Base-by-base conservation (phyloP, 805 yeast genomes). In the Myxozyma mucilagina region DNA sequence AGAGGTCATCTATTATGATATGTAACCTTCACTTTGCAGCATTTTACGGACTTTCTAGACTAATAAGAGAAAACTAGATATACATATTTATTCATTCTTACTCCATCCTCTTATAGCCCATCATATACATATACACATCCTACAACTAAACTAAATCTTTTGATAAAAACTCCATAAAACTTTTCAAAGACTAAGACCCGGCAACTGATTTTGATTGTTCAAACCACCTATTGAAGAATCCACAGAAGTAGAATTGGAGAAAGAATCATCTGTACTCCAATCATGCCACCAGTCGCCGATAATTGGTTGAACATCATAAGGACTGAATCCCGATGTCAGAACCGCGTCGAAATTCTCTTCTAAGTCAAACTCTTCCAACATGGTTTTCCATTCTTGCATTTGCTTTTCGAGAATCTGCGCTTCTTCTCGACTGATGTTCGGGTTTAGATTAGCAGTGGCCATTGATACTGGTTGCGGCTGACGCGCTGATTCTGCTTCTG, bases 221-320 rank as follows among this genome's bases (percentile, higher is more conserved):
- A 24, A 24, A 24, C 29, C 4, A 24, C 29, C 29, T 24, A 24
- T 24, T 24, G 29, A 24, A 24, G 29, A 24, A 2, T 38, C 16
- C 3, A 38, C 13, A 38, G 41, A 3, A n/a, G 16, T 45, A 4
- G 43, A 51, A 14, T 52, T 53, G 8, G 20, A 9, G 31, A 47
- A 7, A 16, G 54, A 49, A 5, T 59, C 59, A 14, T 59, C 56
- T 5, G 55, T 39, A 29, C 61, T 51, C 64, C 63, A 62, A 47
- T 62, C 66, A 45, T 62, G 66, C 66, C 66, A 62, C 63, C 61
- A 62, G 11, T 62, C 66, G n/a, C 66, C 66, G 20, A 62, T 35
- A 10, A 49, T 31, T 16, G 29, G 34, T 38, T 49, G 41, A 2
- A 18, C 51, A 29, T 61, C 56, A 14, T 39, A 20, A 16, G 39